Evolutionary conservation across 257 asterid genomes (phyloP), one percentile per base, ranked within the genome.

Genomic region (Scutellaria galericulata): DNA sequence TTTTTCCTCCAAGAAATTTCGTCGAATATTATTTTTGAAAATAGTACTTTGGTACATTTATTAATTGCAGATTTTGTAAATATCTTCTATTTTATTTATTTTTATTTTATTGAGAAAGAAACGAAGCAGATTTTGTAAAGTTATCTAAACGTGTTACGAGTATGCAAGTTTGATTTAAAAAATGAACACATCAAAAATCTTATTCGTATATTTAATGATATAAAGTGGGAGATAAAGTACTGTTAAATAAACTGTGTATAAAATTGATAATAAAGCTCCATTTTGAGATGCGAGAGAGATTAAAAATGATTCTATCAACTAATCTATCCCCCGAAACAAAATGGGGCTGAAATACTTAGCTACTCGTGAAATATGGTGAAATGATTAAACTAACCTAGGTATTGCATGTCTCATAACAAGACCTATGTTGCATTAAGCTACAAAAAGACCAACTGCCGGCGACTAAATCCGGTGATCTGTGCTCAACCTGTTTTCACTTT

Each of bases 401-500:
- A 52, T 42, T 40, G 67, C 64, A 66, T 48, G 62, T 51, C 75
- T 72, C 51, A 56, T 31, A 31, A 4, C 37, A 31, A 31, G 37
- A 31, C 78, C 71, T 71, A 71, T 45, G 74, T 67, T 40, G 60
- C 69, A 54, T 66, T 69, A 73, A 62, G 75, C 81, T 79, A 75
- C 79, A 66, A 75, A 81, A 66, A 35, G 14, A n/a, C 71, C 78
- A 72, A 64, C 79, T 59, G 59, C 64, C 15, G 71, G 71, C 13
- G 62, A 52, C 61, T 51, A 13, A 70, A 31, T 54, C 15, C 55
- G 7, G 60, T 45, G 85, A 27, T 50, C 47, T 31, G 64, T 70
- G 47, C 72, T 83, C 74, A 90, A 66, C 81, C 82, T 56, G 96
- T 22, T 84, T 93, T 93, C 78, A 81, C 85, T 83, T 89, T 93